A percentile compares a stretch with the other conserved stretches of the same genome.
Evolutionary conservation across 2,329 filamentous ascomycete species (phyloP).

Genomic region (Clarireedia sp.): DNA sequence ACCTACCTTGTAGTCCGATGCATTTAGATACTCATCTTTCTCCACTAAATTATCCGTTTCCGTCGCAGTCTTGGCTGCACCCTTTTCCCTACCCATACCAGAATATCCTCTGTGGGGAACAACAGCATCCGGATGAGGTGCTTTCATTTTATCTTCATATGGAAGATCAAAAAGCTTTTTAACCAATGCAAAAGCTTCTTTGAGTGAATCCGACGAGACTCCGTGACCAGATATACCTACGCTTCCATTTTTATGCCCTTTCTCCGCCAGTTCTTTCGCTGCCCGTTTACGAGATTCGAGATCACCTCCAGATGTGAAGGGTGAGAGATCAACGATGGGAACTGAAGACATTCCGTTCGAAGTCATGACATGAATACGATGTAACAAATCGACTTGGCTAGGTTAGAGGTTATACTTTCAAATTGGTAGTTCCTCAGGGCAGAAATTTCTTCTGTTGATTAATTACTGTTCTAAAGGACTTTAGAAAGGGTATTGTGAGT

Average conservation of each 20-base stretch:
- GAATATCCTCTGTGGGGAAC: constrained; percentile 46
- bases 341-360: background rate
- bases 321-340: constrained; percentile 21
- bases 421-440: background rate
- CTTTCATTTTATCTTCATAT: constrained; percentile 38
- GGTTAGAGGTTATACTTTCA: background rate
- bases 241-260: constrained; percentile 37
- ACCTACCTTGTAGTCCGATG: background rate
- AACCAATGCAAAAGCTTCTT: constrained; percentile 37
- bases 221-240: constrained; percentile 41
- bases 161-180: constrained; percentile 37
- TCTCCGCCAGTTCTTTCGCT: constrained; percentile 34
- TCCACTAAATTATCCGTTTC: constrained; percentile 34
- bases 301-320: constrained; percentile 16
- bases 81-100: constrained; percentile 45
- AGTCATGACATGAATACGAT: background rate
- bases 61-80: constrained; percentile 35
- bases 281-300: constrained; percentile 25
- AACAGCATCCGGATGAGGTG: constrained; percentile 41
- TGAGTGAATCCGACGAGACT: constrained; percentile 32
- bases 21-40: constrained; percentile 21
- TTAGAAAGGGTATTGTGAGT: background rate
- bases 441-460: background rate
- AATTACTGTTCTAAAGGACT: background rate
- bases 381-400: background rate